Evolutionary conservation across 2,329 filamentous ascomycete genomes (phyloP), one percentile per base, ranked within the genome.

Genomic region (Colletotrichum cordylinicola): DNA sequence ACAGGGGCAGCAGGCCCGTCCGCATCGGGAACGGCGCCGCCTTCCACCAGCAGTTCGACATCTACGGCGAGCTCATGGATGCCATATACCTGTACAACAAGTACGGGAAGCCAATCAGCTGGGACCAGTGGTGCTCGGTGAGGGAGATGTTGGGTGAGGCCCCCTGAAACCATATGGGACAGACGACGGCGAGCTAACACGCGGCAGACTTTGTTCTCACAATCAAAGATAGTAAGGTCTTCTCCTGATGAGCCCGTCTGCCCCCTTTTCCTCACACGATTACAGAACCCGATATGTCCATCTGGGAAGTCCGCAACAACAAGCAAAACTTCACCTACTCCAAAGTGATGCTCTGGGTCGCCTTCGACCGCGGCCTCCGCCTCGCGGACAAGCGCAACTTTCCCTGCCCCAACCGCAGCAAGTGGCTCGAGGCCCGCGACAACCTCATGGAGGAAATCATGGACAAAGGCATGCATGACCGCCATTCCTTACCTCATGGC

Each of bases 311-410:
- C 8, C 91, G 94, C 56, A 94, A 94, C 78, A 86, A 92, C 80
- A 94, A 94, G 81, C 94, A 95, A 83, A 91, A 95, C 80, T 96
- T 95, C 79, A 91, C 93, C 16, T 96, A 96, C 84, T 94, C 93
- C n/a, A 95, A 96, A 81, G 89, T 96, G 78, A 94, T 96, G 92
- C 88, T 96, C 27, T 96, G 94, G 94, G 94, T 96, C 5, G 93
- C 94, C 21, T 91, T 96, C 77, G 94, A 96, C 82, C 92, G 94
- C 7, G 94, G 93, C 12, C 85, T 96, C 15, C 93, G 94, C 3
- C 89, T 96, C 1, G 88, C 93, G 6, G 94, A 96, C 21, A 96
- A 95, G 84, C 88, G 94, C 70, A 94, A 92, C 79, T 90, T 96
- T 27, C 94, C 94, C 0, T 96, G 94, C 77, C 94, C 93, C 2